Evolutionary conservation across 78 protist genomes (phyloP).

Genomic region (Salpingoeca rosetta): DNA sequence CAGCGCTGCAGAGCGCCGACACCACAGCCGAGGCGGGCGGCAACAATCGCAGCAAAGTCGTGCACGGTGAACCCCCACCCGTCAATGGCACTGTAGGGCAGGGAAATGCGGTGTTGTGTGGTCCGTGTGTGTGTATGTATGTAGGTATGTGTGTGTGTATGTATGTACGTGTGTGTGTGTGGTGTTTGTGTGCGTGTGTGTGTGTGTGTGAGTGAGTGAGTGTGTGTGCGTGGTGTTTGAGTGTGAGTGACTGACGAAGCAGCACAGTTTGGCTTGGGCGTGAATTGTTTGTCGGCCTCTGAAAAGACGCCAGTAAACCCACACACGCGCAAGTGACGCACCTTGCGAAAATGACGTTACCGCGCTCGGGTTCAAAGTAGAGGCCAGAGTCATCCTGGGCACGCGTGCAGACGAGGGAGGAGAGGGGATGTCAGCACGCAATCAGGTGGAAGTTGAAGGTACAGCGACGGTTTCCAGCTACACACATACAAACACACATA

Average conservation of each 20-base stretch:
- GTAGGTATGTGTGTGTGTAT: too few relatives aligned
- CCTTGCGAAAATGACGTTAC: slow-evolving; percentile 88
- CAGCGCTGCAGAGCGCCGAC: slow-evolving; percentile 37
- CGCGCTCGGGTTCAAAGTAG: slow-evolving; percentile 76
- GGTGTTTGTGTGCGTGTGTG: too few relatives aligned
- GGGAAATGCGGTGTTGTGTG: background rate
- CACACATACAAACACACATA: too few relatives aligned
- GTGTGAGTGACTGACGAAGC: background rate
- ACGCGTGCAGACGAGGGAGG: too few relatives aligned
- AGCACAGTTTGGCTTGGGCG: too few relatives aligned
- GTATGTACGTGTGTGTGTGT: background rate
- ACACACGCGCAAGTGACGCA: too few relatives aligned
- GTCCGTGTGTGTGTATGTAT: background rate
- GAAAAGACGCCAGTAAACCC: too few relatives aligned
- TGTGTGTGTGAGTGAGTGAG: background rate
- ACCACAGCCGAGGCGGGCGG: slow-evolving; percentile 43
- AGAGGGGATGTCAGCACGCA: too few relatives aligned
- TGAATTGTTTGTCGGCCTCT: too few relatives aligned
- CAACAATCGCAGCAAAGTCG: slow-evolving; percentile 45
- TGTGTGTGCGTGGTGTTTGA: too few relatives aligned
- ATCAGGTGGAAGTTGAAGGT: background rate
- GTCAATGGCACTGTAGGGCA: slow-evolving; percentile 52
- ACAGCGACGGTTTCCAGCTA: slow-evolving; percentile 9
- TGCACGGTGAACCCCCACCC: slow-evolving; percentile 73
- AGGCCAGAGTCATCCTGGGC: slow-evolving; percentile 8